These are phyloP conservation scores for Penicillium robsamsonii DNA, from an alignment of 495 filamentous ascomycete species.

Conservation along the genomic window DNA sequence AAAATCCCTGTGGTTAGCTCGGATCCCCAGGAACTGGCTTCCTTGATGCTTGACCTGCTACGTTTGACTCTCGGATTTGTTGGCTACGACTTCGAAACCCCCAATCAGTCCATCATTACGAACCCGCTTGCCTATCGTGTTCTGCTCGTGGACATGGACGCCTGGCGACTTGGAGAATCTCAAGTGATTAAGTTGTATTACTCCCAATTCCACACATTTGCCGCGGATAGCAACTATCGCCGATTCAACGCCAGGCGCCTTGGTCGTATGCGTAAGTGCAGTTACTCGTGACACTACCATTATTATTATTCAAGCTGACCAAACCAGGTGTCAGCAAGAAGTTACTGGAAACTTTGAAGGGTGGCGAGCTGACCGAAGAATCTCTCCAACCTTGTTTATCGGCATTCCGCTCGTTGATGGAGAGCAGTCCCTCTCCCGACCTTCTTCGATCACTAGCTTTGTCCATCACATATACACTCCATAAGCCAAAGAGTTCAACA, in stretches of 20 bases:
- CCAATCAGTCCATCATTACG: slow-evolving; percentile 84
- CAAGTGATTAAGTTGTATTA: slow-evolving; percentile 85
- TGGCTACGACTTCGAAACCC: slow-evolving; percentile 73
- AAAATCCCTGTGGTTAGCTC: slow-evolving; percentile 38
- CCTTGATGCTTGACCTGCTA: slow-evolving; percentile 68
- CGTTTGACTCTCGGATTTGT: slow-evolving; percentile 78
- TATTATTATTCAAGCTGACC: slow-evolving; percentile 20
- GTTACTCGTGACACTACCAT: not conserved
- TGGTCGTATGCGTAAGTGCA: slow-evolving; percentile 79
- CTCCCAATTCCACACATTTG: slow-evolving; percentile 82
- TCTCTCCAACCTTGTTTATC: slow-evolving; percentile 71
- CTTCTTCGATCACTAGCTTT: slow-evolving; percentile 82
- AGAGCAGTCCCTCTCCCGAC: slow-evolving; percentile 75
- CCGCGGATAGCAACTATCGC: slow-evolving; percentile 79
- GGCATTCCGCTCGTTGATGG: slow-evolving; percentile 74
- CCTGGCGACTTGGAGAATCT: slow-evolving; percentile 76
- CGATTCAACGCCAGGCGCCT: slow-evolving; percentile 86
- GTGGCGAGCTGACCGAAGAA: slow-evolving; percentile 67
- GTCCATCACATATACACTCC: slow-evolving; percentile 89
- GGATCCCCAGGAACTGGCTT: slow-evolving; percentile 52
- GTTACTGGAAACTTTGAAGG: slow-evolving; percentile 84
- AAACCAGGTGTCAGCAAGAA: slow-evolving; percentile 79
- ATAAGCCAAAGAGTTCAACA: slow-evolving; percentile 53
- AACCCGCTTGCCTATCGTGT: slow-evolving; percentile 93
- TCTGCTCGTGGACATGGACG: slow-evolving; percentile 85